These are phyloP conservation scores for Fusarium miscanthi DNA, from an alignment of 2,329 filamentous ascomycete genomes.

Conservation along the genomic window DNA sequence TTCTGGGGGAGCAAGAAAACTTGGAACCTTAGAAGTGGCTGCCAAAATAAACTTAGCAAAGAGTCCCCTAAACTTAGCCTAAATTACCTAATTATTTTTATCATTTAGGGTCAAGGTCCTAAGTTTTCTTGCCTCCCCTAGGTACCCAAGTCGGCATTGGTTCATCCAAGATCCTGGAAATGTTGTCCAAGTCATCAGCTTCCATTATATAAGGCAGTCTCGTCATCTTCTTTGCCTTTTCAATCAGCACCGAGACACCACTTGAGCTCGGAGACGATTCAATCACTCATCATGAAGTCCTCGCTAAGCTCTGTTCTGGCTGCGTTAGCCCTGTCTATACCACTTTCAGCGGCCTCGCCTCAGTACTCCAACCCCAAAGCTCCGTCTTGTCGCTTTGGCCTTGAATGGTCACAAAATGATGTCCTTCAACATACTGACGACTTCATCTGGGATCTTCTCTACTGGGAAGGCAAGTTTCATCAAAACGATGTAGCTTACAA, in stretches of 20 bases:
- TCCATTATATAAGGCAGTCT: background rate
- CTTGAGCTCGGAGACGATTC: background rate
- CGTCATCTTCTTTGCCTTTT: background rate
- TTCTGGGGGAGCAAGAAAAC: background rate
- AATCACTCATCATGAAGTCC: slow-evolving; percentile 15
- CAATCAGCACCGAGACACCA: background rate
- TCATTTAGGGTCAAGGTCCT: no score
- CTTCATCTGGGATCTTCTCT: slow-evolving; percentile 53
- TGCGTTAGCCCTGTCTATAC: background rate
- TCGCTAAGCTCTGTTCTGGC: background rate
- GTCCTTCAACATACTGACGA: slow-evolving; percentile 45
- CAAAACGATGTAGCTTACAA: slow-evolving; percentile 56
- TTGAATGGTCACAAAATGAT: slow-evolving; percentile 46
- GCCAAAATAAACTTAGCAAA: no score
- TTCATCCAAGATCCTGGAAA: background rate
- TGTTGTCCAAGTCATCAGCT: background rate
- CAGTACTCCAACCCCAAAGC: slow-evolving; percentile 12
- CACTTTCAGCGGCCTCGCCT: background rate
- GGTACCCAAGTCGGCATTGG: background rate
- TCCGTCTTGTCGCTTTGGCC: slow-evolving; percentile 48
- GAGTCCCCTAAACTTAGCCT: no score
- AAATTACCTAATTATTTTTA: no score
- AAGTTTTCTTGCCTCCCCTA: no score
- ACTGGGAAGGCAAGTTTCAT: slow-evolving; percentile 59
- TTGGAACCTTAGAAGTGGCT: no score